Evolutionary conservation across 257 asterid species (phyloP), one percentile per base, ranked within the genome.

Genomic region (Solanum piurae): DNA sequence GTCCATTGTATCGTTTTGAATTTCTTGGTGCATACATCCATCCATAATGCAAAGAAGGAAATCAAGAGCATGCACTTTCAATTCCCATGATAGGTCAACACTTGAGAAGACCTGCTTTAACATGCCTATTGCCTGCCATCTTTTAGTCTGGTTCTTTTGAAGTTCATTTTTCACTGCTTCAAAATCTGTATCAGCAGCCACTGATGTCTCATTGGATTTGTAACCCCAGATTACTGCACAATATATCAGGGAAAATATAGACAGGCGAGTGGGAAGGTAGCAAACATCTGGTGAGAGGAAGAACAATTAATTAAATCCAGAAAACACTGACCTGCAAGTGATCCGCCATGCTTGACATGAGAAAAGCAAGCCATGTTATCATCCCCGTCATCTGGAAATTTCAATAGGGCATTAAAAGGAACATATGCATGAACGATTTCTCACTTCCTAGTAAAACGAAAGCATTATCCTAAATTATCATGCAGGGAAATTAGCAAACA

Each of bases 101-200:
- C 91, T 87, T 38, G 92, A 87, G 87, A 94, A 93, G 80, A 93
- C 73, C 89, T 93, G 89, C 90, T 92, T 94, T 90, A 97, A 88
- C 96, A 91, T 93, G 92, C 94, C 94, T 79, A 95, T 46, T 80
- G 98, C 94, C 84, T 94, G 94, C 95, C 98, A 95, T 92, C 99
- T 93, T 88, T 92, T 95, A 86, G 88, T 88, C 94, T 92, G 92
- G 91, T 93, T 89, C 89, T 88, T 90, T 87, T 89, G 94, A 84
- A 97, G 98, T 89, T 97, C 98, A 90, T 27, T 40, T 33, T 89
- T 87, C 88, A 94, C 91, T 83, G 92, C 87, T 10, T 88, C 44
- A 77, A 94, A 38, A 92, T 95, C 98, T 89, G 91, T 92, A 89
- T 83, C 92, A 79, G 97, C 98, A 85, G 95, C 93, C 69, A 52